Base-by-base conservation (phyloP, 1,284 basidiomycete genomes). In the Heterobasidion parviporum region DNA sequence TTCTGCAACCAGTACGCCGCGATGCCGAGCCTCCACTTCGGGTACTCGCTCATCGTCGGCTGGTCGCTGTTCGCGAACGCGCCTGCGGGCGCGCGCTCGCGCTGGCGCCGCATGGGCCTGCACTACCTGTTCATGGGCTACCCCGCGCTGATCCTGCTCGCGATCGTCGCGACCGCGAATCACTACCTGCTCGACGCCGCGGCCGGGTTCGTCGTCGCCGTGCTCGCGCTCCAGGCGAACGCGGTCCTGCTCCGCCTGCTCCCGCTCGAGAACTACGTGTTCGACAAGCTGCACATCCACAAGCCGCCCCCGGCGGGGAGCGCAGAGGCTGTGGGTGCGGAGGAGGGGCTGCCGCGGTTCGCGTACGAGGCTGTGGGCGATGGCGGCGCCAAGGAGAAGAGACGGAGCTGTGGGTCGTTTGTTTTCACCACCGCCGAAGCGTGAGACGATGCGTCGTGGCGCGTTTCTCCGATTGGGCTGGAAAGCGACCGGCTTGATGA, bases 151-250 rank as follows among this genome's bases (percentile, higher is more conserved):
- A 70, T 71, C 56, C 62, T 70, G 35, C 58, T 68, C 44, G 68
- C 69, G 3, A 71, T 71, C 59, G 68, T 71, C 65, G 61, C 65
- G 1, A 71, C 68, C 3, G 70, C 69, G n/a, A 71, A 70, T 56
- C 69, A 71, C 59, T 70, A 68, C 60, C 45, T 70, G 47, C 62
- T 71, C 55, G 69, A 70, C 57, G 70, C 70, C 8, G 59, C 67
- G 33, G 70, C 67, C 14, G 69, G 69, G 2, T 65, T 69, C 57
- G 62, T 67, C 56, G 67, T 71, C 6, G 64, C 66, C 3, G 53
- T 65, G n/a, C 26, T 67, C n/a, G 69, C 69, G 36, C 61, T 67
- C 56, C 57, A 61, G 48, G 35, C 65, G 56, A 71, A 71, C 59
- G 47, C 56, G 20, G 36, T 67, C 33, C 58, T 70, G 32, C 63